These are phyloP conservation scores for Myxozyma melibiosi DNA, from an alignment of 805 yeast species.

Conservation along the genomic window DNA sequence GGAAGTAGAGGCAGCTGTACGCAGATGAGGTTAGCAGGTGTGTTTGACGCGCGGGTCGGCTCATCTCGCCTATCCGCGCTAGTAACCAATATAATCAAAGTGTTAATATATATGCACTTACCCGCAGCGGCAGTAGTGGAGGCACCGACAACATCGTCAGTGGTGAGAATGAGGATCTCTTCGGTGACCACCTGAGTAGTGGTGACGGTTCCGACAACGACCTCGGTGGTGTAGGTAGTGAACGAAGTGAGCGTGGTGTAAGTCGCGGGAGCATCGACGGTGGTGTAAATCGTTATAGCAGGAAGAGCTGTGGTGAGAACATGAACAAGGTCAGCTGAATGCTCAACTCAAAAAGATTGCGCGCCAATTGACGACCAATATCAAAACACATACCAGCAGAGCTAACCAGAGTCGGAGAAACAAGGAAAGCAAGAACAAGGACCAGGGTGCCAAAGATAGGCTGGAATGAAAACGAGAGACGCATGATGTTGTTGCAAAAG, in stretches of 20 bases:
- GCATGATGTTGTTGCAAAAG: no score
- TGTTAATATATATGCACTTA: not conserved
- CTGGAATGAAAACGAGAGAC: not conserved
- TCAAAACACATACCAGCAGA: constrained; percentile 3
- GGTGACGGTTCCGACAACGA: constrained; percentile 27
- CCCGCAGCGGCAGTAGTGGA: constrained; percentile 6
- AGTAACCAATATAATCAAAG: not conserved
- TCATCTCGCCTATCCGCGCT: no score
- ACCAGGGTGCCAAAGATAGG: not conserved
- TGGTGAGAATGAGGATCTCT: constrained; percentile 9
- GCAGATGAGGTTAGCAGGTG: no score
- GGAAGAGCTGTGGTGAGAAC: constrained; percentile 24
- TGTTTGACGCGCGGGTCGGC: no score
- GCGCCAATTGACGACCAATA: no score
- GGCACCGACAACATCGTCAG: constrained; percentile 2
- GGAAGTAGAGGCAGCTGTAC: constrained; percentile 2
- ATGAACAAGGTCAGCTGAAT: no score
- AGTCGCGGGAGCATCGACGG: constrained; percentile 22
- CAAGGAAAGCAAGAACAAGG: not conserved
- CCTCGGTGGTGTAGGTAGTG: constrained; percentile 16
- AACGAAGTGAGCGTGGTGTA: constrained; percentile 23
- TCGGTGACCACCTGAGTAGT: constrained; percentile 31
- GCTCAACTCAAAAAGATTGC: no score
- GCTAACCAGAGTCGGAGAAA: not conserved
- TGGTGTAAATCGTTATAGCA: constrained; percentile 18